Evolutionary conservation across 306 rosid genomes (phyloP).

Genomic region (Trifolium subterraneum): DNA sequence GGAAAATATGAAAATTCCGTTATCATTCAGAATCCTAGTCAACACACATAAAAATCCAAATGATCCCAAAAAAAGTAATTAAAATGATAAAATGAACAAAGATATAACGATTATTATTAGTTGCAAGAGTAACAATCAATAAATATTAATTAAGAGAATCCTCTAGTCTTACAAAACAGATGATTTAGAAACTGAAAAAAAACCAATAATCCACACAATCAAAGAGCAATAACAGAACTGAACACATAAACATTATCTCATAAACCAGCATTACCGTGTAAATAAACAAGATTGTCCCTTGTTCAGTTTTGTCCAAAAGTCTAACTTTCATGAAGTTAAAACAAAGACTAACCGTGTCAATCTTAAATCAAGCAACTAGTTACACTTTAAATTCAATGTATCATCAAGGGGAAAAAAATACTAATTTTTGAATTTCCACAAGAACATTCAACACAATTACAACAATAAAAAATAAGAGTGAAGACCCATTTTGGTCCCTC

Average conservation of each 20-base stretch:
- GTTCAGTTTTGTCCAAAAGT: background rate
- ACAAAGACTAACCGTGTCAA: background rate
- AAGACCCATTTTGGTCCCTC: too few species aligned
- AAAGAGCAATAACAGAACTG: background rate
- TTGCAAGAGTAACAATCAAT: too few species aligned
- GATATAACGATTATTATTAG: too few species aligned
- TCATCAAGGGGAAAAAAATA: background rate
- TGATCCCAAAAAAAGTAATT: background rate
- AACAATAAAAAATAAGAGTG: too few species aligned
- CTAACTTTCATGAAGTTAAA: constrained; percentile 13
- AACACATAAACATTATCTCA: background rate
- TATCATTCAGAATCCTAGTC: background rate
- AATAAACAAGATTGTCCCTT: constrained; percentile 3
- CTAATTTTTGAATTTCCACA: too few species aligned
- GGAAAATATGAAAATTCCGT: background rate
- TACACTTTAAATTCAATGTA: constrained; percentile 21
- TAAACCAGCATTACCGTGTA: background rate
- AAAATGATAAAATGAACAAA: too few species aligned
- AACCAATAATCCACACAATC: constrained; percentile 1
- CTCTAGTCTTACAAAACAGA: background rate
- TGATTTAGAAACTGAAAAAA: background rate
- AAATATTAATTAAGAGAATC: background rate
- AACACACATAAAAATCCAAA: background rate
- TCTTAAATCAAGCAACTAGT: background rate
- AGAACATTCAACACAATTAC: too few species aligned